Evolutionary conservation across 306 rosid species (phyloP).

Genomic region (Chamaecrista fasciculata): DNA sequence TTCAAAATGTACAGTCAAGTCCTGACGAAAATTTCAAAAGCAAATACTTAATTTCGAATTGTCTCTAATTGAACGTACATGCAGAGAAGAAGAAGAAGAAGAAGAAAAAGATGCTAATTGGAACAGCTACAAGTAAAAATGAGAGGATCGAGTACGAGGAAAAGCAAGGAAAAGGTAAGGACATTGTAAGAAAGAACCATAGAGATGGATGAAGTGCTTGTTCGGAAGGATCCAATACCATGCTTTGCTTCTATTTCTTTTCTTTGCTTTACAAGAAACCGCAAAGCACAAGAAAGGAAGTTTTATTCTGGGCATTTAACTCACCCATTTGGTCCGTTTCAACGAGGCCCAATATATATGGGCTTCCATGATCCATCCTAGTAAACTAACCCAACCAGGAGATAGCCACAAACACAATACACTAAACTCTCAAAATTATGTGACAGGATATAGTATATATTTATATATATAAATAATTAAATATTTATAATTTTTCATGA

Average conservation of each 20-base stretch:
- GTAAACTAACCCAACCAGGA: background rate
- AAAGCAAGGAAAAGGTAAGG: background rate
- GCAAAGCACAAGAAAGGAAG: slow-evolving; percentile 23
- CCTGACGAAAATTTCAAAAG: background rate
- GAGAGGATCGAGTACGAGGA: background rate
- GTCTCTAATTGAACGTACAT: background rate
- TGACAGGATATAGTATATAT: too few relatives aligned
- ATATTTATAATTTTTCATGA: too few relatives aligned
- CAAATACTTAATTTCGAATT: background rate
- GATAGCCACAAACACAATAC: too few relatives aligned
- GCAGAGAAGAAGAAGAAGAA: background rate
- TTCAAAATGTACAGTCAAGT: background rate
- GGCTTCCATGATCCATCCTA: background rate
- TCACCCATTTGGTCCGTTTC: too few relatives aligned
- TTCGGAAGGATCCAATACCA: slow-evolving; percentile 36
- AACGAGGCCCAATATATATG: background rate
- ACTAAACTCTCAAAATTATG: too few relatives aligned
- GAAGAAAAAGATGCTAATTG: too few relatives aligned
- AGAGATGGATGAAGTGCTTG: background rate
- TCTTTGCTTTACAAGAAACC: slow-evolving; percentile 38
- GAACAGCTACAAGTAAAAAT: background rate
- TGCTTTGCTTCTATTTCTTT: slow-evolving; percentile 30
- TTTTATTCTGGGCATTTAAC: background rate
- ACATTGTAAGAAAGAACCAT: background rate
- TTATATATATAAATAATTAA: too few relatives aligned